phyloP scores from a whole-genome alignment of 1,284 basidiomycete genomes.

The Cystobasidiaceae sp. region DNA sequence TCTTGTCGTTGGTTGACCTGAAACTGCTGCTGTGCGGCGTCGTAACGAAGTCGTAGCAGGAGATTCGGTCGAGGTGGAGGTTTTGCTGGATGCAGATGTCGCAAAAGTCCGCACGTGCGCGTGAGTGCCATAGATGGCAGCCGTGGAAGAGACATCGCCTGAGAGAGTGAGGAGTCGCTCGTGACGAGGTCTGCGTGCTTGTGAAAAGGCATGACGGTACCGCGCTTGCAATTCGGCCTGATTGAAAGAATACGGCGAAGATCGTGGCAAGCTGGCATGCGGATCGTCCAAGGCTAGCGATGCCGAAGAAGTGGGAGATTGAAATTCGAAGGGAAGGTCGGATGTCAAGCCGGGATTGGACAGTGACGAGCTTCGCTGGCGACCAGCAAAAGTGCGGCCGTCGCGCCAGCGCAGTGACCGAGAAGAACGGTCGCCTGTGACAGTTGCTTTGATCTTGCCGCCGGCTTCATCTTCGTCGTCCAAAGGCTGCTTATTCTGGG shows the following conservation, averaged over 20 bases:
- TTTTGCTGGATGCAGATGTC: neutral
- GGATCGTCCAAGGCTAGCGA: neutral
- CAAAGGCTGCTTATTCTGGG: neutral
- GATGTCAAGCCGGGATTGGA: slow-evolving; percentile 28
- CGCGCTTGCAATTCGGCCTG: slow-evolving; percentile 26
- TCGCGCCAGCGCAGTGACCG: slow-evolving; percentile 13
- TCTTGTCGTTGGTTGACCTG: neutral
- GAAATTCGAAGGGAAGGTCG: slow-evolving; percentile 9
- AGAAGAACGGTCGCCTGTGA: neutral
- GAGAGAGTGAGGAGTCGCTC: slow-evolving; percentile 11
- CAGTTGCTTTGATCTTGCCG: slow-evolving; percentile 4
- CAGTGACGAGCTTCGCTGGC: slow-evolving; percentile 4
- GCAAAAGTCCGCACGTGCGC: neutral
- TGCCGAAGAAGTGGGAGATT: too few species aligned
- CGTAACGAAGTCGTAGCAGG: neutral
- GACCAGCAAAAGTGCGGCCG: slow-evolving; percentile 8
- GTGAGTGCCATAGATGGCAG: neutral
- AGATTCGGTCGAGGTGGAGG: neutral
- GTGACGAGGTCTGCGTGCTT: slow-evolving; percentile 14
- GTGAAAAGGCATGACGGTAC: slow-evolving; percentile 29
- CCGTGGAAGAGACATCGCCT: neutral
- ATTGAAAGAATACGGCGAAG: slow-evolving; percentile 26
- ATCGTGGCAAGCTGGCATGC: slow-evolving; percentile 1
- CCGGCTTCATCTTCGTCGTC: slow-evolving; percentile 5
- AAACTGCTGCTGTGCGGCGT: neutral